A percentile compares a stretch with the other conserved stretches of the same genome.
phyloP scores from a whole-genome alignment of 306 rosid genomes.

The Echinosophora koreensis region DNA sequence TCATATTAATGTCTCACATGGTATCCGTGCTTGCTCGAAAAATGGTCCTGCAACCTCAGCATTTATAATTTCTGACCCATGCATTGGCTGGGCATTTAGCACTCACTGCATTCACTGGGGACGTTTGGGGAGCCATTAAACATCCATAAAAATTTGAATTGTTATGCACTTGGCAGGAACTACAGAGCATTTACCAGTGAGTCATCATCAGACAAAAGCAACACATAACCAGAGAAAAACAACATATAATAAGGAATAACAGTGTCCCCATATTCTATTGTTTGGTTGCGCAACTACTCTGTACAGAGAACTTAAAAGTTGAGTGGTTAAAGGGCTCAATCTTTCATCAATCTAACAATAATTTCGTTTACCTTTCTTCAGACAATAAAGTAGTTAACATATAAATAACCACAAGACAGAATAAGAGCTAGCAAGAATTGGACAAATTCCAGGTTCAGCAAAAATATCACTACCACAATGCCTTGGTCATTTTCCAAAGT shows the following conservation, averaged over 20 bases:
- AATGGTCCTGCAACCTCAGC: conserved; percentile 36
- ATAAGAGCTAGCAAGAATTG: background rate
- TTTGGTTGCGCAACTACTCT: conserved; percentile 39
- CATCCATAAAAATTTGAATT: background rate
- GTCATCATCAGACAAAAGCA: conserved; percentile 22
- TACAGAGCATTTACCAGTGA: conserved; percentile 9
- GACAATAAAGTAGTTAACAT: conserved; percentile 36
- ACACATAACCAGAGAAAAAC: background rate
- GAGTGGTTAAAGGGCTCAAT: conserved; percentile 29
- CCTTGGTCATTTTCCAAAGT: conserved; percentile 36
- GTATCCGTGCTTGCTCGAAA: no score
- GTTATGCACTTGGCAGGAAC: conserved; percentile 21
- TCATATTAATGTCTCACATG: background rate
- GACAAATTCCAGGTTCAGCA: conserved; percentile 19
- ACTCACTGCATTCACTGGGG: background rate
- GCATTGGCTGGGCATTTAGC: conserved; percentile 22
- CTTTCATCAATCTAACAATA: conserved; percentile 22
- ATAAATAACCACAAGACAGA: conserved; percentile 35
- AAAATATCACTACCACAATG: conserved; percentile 17
- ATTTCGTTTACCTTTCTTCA: conserved; percentile 40
- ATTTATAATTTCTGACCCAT: conserved; percentile 35
- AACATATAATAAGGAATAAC: background rate
- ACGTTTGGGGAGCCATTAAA: background rate
- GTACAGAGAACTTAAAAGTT: conserved; percentile 36
- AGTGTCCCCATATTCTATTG: conserved; percentile 10